These are phyloP conservation scores for Neofusicoccum kwambonambiense DNA, from an alignment of 2,329 filamentous ascomycete genomes.

Conservation along the genomic window DNA sequence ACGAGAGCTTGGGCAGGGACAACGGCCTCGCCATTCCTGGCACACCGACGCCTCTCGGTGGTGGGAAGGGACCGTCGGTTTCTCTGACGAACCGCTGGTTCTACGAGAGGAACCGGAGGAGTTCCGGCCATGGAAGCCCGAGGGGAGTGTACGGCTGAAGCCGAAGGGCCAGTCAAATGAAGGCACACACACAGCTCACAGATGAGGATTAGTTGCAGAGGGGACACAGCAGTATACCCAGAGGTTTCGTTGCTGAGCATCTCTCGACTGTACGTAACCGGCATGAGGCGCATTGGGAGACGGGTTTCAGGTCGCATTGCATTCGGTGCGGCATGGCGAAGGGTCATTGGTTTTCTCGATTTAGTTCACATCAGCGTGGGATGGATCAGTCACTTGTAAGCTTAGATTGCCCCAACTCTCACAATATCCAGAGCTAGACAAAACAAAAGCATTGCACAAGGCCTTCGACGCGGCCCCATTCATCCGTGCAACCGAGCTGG, in stretches of 20 bases:
- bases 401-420: not conserved
- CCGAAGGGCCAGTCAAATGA: not conserved
- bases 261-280: slow-evolving; percentile 2
- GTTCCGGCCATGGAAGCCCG: slow-evolving; percentile 23
- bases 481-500: not conserved
- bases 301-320: not conserved
- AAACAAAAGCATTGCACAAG: not conserved
- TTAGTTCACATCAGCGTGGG: not conserved
- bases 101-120: slow-evolving; percentile 74
- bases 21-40: slow-evolving; percentile 46
- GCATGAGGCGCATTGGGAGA: slow-evolving; percentile 4
- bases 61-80: slow-evolving; percentile 62
- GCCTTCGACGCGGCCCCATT: too few relatives aligned
- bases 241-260: not conserved
- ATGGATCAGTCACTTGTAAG: not conserved
- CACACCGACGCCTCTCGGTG: slow-evolving; percentile 65
- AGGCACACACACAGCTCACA: not conserved
- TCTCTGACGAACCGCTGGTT: slow-evolving; percentile 91
- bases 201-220: not conserved
- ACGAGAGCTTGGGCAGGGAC: slow-evolving; percentile 37
- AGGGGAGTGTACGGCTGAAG: slow-evolving; percentile 2
- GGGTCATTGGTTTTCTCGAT: not conserved
- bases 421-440: not conserved
- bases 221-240: not conserved
- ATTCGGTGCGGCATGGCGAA: not conserved